A percentile compares a stretch with the other conserved stretches of the same genome.
These are phyloP conservation scores for Yamadazyma siamensis DNA, from an alignment of 1,139 yeast genomes.

Conservation along the genomic window DNA sequence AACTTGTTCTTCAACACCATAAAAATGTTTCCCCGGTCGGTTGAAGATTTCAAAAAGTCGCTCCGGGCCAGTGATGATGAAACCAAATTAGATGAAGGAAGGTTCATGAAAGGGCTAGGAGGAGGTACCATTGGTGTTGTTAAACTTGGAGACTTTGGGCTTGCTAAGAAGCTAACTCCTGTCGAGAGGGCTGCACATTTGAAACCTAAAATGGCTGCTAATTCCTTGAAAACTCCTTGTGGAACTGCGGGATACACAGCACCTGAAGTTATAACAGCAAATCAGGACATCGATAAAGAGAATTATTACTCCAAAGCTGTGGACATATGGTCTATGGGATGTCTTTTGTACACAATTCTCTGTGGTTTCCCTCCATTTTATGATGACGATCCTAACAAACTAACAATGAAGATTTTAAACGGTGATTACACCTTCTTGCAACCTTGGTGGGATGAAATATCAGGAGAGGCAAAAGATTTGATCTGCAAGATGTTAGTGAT, in stretches of 20 bases:
- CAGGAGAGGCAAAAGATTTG: slow-evolving; percentile 69
- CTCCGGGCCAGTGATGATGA: slow-evolving; percentile 74
- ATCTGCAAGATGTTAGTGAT: slow-evolving; percentile 52
- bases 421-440: slow-evolving; percentile 80
- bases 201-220: slow-evolving; percentile 27
- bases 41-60: slow-evolving; percentile 34
- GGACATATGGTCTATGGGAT: slow-evolving; percentile 96
- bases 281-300: slow-evolving; percentile 35
- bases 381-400: slow-evolving; percentile 78
- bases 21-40: slow-evolving; percentile 42
- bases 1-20: slow-evolving; percentile 65
- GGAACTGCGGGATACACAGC: slow-evolving; percentile 75
- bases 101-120: slow-evolving; percentile 71
- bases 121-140: slow-evolving; percentile 87
- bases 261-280: slow-evolving; percentile 77
- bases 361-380: slow-evolving; percentile 98
- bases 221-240: slow-evolving; percentile 59
- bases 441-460: slow-evolving; percentile 98
- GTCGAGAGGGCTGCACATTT: slow-evolving; percentile 21
- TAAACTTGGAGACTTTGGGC: slow-evolving; percentile 89
- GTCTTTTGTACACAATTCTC: slow-evolving; percentile 81
- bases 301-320: slow-evolving; percentile 85
- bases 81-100: slow-evolving; percentile 83
- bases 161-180: slow-evolving; percentile 69
- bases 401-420: slow-evolving; percentile 76